Evolutionary conservation across 192 early-diverging fungal species (phyloP).

Genomic region (Gonapodya sp.): DNA sequence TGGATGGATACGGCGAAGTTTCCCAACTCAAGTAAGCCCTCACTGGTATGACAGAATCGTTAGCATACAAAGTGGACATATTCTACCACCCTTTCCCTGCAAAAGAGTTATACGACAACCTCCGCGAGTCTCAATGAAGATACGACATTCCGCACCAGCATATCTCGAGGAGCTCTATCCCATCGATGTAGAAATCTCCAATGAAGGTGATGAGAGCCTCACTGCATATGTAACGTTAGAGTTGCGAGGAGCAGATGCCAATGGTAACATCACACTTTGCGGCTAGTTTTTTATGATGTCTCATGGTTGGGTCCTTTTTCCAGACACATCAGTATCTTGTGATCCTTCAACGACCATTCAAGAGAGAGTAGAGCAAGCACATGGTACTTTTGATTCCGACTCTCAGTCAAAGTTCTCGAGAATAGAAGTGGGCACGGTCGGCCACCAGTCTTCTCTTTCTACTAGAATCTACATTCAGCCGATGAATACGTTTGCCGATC

Average conservation of each 20-base stretch:
- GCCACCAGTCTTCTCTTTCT: not conserved
- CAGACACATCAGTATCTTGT: not conserved
- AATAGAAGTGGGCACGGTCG: not conserved
- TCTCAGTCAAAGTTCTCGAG: not conserved
- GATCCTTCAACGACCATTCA: not conserved
- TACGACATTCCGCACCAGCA: not conserved
- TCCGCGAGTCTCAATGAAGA: not conserved
- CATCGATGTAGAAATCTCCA: not conserved
- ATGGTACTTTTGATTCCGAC: not conserved
- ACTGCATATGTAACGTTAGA: not conserved
- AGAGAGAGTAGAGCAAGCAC: not conserved
- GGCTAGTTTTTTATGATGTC: not conserved
- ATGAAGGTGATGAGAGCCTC: not conserved
- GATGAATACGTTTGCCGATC: not conserved
- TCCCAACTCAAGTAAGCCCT: not conserved
- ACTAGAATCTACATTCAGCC: not conserved
- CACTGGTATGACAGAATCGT: too few relatives aligned
- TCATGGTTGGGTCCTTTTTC: not conserved
- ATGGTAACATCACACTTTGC: not conserved
- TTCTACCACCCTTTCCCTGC: too few relatives aligned
- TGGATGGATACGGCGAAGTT: not conserved
- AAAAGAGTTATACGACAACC: not conserved
- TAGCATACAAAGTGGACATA: too few relatives aligned
- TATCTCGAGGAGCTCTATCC: not conserved
- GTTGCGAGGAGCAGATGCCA: not conserved